These are phyloP conservation scores for Acorus calamus DNA, from an alignment of 106 monocot genomes.

Conservation along the genomic window DNA sequence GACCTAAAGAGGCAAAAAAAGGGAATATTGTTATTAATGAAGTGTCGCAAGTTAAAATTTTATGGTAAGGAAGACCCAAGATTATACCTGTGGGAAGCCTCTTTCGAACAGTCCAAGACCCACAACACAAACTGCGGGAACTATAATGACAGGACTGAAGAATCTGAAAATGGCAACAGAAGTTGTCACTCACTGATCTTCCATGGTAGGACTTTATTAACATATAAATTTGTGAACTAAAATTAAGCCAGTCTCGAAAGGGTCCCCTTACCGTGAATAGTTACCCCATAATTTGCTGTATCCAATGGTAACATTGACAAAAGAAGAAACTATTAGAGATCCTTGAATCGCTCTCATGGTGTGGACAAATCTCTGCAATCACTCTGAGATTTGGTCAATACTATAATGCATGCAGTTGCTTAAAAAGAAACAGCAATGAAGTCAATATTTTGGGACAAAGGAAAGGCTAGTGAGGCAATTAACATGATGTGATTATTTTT, in stretches of 20 bases:
- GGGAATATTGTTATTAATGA: background rate
- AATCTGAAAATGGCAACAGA: constrained; percentile 28
- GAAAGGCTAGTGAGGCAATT: too few relatives aligned
- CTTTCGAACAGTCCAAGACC: constrained; percentile 71
- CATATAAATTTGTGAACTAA: too few relatives aligned
- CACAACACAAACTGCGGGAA: constrained; percentile 65
- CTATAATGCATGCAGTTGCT: background rate
- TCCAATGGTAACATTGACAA: constrained; percentile 59
- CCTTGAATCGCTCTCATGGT: constrained; percentile 92
- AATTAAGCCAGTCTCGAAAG: too few relatives aligned
- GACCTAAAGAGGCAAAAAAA: constrained; percentile 27
- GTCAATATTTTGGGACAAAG: too few relatives aligned
- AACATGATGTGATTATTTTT: too few relatives aligned
- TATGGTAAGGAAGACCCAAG: too few relatives aligned
- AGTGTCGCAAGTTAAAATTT: background rate
- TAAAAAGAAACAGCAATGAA: background rate
- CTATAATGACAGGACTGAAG: constrained; percentile 65
- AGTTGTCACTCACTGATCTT: background rate
- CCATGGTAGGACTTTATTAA: too few relatives aligned
- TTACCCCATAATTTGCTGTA: constrained; percentile 60
- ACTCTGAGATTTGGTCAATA: constrained; percentile 19
- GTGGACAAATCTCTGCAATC: constrained; percentile 73
- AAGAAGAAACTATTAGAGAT: constrained; percentile 67
- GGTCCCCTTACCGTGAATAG: constrained; percentile 30
- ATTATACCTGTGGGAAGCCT: constrained; percentile 85